Evolutionary conservation across 768 basidiomycete species (phyloP).

Genomic region (Collybia mongolica): DNA sequence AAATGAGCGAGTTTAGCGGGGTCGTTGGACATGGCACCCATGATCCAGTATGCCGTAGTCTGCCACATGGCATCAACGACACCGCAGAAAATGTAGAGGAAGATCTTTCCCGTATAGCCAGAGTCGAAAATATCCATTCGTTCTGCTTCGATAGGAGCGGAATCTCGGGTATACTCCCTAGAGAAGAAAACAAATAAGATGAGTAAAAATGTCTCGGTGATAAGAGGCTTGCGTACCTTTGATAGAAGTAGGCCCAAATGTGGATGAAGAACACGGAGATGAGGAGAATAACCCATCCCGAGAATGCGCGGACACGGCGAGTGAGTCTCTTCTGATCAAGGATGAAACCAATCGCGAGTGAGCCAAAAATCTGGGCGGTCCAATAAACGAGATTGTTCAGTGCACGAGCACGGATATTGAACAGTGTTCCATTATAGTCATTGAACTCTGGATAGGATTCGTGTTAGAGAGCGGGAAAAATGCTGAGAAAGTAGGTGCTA

Average conservation of each 20-base stretch:
- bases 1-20: constrained; percentile 54
- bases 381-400: constrained; percentile 82
- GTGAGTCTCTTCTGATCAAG: constrained; percentile 56
- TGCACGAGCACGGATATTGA: constrained; percentile 76
- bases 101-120: constrained; percentile 52
- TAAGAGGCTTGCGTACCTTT: constrained; percentile 40
- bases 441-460: constrained; percentile 57
- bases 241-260: constrained; percentile 76
- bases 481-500: constrained; percentile 19
- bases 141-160: constrained; percentile 31
- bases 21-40: constrained; percentile 5
- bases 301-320: constrained; percentile 70
- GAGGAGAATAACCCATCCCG: constrained; percentile 64
- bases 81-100: constrained; percentile 72
- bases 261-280: constrained; percentile 67
- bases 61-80: constrained; percentile 86
- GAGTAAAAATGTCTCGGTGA: constrained; percentile 35
- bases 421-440: constrained; percentile 75
- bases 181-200: neutral
- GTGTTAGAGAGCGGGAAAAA: constrained; percentile 1
- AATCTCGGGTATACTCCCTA: constrained; percentile 60
- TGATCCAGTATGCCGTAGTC: constrained; percentile 78
- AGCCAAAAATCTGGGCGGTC: constrained; percentile 76
- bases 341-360: constrained; percentile 65
- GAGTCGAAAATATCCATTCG: constrained; percentile 62